These are phyloP conservation scores for Naegleria lovaniensis DNA, from an alignment of 208 protist species.

Conservation along the genomic window DNA sequence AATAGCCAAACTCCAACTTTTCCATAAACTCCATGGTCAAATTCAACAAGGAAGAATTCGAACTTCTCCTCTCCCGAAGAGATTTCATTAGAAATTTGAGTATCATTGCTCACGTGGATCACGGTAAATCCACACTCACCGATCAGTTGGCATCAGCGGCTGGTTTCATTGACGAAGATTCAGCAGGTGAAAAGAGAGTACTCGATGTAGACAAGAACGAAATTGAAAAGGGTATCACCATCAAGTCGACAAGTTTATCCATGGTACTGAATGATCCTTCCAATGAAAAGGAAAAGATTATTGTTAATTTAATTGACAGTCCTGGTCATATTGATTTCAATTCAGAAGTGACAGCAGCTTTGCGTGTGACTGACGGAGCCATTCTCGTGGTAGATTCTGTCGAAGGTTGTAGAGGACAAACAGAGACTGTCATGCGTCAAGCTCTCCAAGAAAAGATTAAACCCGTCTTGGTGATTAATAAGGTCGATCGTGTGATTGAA, in stretches of 20 bases:
- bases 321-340: constrained; percentile 98
- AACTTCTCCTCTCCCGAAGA: neutral
- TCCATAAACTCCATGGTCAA: no score
- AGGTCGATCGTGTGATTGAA: constrained; percentile 91
- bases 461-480: constrained; percentile 98
- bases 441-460: constrained; percentile 88
- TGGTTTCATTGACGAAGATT: constrained; percentile 82
- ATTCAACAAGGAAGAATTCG: neutral
- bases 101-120: constrained; percentile 26
- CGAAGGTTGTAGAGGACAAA: constrained; percentile 98
- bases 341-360: constrained; percentile 96
- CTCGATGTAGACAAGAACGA: constrained; percentile 87
- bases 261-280: constrained; percentile 58
- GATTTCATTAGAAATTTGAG: neutral
- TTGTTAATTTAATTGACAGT: constrained; percentile 98
- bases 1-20: no score
- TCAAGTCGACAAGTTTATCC: constrained; percentile 99
- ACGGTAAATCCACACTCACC: constrained; percentile 89
- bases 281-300: constrained; percentile 46
- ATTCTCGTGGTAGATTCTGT: constrained; percentile 98
- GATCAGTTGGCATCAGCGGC: constrained; percentile 91
- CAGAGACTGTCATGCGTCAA: constrained; percentile 96
- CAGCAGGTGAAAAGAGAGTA: constrained; percentile 79
- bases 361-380: constrained; percentile 98
- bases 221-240: constrained; percentile 98